phyloP scores from a whole-genome alignment of 768 basidiomycete species.

The Pleurotus pulmonarius region DNA sequence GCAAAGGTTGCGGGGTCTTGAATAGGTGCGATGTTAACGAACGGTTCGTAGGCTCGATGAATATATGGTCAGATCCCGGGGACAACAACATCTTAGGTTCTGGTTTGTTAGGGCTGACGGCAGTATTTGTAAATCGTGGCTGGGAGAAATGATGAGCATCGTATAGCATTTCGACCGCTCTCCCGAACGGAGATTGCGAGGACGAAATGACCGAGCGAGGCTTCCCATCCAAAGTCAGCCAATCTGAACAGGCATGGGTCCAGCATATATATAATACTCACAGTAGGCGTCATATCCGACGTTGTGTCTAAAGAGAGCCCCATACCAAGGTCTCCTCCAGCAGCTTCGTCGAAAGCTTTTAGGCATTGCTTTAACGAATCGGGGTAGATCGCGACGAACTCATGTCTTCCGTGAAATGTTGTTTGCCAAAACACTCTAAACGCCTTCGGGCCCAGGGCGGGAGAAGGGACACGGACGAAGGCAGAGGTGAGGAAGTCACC shows the following conservation, averaged over 20 bases:
- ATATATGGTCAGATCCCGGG: neutral
- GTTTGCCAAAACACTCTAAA: slow-evolving; percentile 59
- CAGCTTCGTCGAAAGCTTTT: slow-evolving; percentile 41
- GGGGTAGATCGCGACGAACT: slow-evolving; percentile 36
- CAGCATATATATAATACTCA: neutral
- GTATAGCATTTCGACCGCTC: neutral
- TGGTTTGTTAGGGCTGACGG: neutral
- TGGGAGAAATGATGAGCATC: neutral
- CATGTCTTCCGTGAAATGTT: slow-evolving; percentile 42
- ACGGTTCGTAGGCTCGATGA: neutral
- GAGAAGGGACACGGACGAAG: slow-evolving; percentile 43
- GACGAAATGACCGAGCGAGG: neutral
- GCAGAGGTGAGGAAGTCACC: slow-evolving; percentile 47
- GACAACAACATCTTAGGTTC: neutral
- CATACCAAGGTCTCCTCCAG: slow-evolving; percentile 43
- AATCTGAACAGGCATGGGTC: neutral
- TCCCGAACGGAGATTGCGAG: slow-evolving; percentile 1
- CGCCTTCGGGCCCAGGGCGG: slow-evolving; percentile 45
- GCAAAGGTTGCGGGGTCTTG: neutral
- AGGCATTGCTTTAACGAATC: slow-evolving; percentile 39
- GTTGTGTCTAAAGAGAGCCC: slow-evolving; percentile 36
- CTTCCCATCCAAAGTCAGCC: neutral
- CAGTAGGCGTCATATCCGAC: slow-evolving; percentile 13
- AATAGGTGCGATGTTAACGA: too few relatives aligned
- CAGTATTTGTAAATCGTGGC: neutral